Evolutionary conservation across 805 yeast genomes (phyloP), one percentile per base, ranked within the genome.

Genomic region (Pichia membranifaciens): DNA sequence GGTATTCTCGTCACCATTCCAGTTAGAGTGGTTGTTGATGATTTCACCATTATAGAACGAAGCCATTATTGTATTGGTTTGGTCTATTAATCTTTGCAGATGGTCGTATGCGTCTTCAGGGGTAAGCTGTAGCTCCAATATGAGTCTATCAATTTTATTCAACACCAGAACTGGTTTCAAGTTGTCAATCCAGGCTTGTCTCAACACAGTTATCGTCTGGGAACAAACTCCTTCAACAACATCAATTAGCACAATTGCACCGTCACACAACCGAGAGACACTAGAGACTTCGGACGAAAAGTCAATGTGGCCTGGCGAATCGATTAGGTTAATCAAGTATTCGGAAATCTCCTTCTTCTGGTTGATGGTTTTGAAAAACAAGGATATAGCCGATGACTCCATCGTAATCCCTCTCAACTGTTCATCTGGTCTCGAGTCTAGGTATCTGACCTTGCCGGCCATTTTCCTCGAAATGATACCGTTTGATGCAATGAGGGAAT

Each of bases 281-380:
- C 96, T 87, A 23, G 96, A 87, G 0, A 93, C 99, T 61, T 93
- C 99, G 12, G 95, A 84, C 1, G 96, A 84, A 64, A 93, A 93
- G 67, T 93, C 99, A 50, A 93, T 88, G 59, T 93, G 99, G n/a
- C 99, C 99, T 0, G 99, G 99, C 0, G 98, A 91, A 66, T 93
- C 99, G 49, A 93, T 91, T 57, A 93, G 74, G 61, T 93, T 93
- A 60, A 93, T 84, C 47, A 93, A 69, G 65, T 87, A 86, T 59
- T 93, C 96, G 37, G 78, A 79, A 35, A 83, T 76, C 15, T 45
- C 38, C 12, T 52, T 53, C n/a, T 68, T 49, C 22, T 56, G 60
- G 5, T 57, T 54, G 51, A 82, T 67, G 3, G 88, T 81, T 59
- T 84, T 80, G 67, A 91, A 93, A 60, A 85, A 90, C n/a, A 93